Evolutionary conservation across 129 eudicot genomes (phyloP), one percentile per base, ranked within the genome.

Genomic region (Escallonia herrerae): DNA sequence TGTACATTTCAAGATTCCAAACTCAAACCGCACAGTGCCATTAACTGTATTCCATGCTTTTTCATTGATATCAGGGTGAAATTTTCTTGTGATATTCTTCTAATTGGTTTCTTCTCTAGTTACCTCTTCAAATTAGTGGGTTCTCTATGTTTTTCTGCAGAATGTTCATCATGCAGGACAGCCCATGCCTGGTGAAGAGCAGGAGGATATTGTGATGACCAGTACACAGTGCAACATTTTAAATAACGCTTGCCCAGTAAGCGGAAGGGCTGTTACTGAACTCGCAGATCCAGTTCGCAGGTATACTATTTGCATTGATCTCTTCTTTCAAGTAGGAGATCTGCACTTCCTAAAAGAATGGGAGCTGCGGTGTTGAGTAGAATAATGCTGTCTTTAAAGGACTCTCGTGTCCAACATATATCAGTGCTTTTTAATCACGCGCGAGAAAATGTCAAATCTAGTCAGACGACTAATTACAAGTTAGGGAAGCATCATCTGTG

Each of bases 101-200:
- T 54, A 53, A 55, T 63, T 49, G 37, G 57, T 3, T 74, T 40
- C 40, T 12, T 11, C 12, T 51, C 56, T 53, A 12, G 14, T 58
- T 65, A 0, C 33, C 33, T 22, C 33, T 22, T 0, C 33, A 22
- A 22, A 22, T 22, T 22, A 22, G 33, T 22, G 33, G 33, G 33
- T 22, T 22, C 33, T 22, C 33, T 22, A 22, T 60, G 42, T 80
- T 59, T 59, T 69, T 58, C 64, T 74, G 72, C 83, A 94, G 99
- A 74, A 89, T 69, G 99, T 94, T 69, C 91, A 89, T 80, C 91
- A 94, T 70, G 76, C 75, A 2, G 99, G 99, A 48, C 90, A 82
- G 79, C 95, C 90, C 3, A 84, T 94, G 99, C 97, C 99, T 43
- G 99, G 95, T 67, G 99, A 94, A 71, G 99, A 94, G 83, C 86